Conservation (phyloP, 805 yeast species). For the Cyberlindnera xylosilytica region DNA sequence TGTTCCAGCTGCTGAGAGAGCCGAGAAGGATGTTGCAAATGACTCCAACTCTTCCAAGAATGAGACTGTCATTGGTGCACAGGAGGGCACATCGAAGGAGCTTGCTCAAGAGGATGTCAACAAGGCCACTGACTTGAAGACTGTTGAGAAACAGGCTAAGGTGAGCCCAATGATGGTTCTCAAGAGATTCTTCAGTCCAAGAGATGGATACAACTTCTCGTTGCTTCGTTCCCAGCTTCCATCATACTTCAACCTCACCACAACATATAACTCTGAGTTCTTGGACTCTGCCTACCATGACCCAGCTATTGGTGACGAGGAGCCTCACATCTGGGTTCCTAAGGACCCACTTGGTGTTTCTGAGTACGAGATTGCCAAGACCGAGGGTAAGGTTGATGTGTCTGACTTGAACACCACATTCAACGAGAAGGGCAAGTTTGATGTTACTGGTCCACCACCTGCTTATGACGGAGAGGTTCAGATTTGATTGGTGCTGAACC, state of each 20-base stretch:
- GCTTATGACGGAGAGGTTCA: conserved; percentile 45
- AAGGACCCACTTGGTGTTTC: conserved; percentile 67
- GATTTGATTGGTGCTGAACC: conserved; percentile 2
- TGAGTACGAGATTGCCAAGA: conserved; percentile 51
- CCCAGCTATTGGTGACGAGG: conserved; percentile 54
- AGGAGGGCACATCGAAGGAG: conserved; percentile 10
- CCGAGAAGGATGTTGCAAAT: conserved; percentile 19
- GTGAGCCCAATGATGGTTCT: conserved; percentile 16
- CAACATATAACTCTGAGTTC: conserved; percentile 31
- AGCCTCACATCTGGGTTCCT: conserved; percentile 69
- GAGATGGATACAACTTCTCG: conserved; percentile 42
- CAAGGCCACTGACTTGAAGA: conserved; percentile 20
- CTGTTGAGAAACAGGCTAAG: conserved; percentile 19
- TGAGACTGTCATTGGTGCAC: conserved; percentile 31
- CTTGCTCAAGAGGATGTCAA: conserved; percentile 25
- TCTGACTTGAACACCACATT: conserved; percentile 54
- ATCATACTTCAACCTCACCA: conserved; percentile 31
- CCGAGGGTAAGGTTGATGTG: conserved; percentile 53
- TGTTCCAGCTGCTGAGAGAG: conserved; percentile 19
- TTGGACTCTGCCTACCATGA: conserved; percentile 42
- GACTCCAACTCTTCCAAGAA: conserved; percentile 29
- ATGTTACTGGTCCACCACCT: conserved; percentile 67
- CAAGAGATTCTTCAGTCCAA: conserved; percentile 39
- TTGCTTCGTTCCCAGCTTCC: conserved; percentile 39
- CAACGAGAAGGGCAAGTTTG: conserved; percentile 54